Conservation (phyloP, 1,284 basidiomycete species). For the Peniophora sp. region DNA sequence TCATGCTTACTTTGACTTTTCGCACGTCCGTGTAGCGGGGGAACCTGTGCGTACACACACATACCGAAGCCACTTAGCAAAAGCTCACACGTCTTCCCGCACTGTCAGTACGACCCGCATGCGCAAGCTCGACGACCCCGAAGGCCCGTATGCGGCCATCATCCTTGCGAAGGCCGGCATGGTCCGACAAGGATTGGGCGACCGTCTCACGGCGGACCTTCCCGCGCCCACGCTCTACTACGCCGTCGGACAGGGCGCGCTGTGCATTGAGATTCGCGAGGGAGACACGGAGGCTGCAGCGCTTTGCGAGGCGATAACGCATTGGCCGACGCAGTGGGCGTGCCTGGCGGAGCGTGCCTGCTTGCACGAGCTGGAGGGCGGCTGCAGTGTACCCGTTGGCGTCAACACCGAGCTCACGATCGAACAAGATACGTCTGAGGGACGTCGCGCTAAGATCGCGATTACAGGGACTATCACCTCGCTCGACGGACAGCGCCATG, state of each 20-base stretch:
- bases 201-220: constrained; percentile 77
- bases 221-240: constrained; percentile 72
- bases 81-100: constrained; percentile 1
- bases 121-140: constrained; percentile 82
- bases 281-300: constrained; percentile 57
- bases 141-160: constrained; percentile 81
- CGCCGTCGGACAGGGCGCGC: constrained; percentile 92
- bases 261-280: constrained; percentile 82
- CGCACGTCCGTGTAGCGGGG: constrained; percentile 47
- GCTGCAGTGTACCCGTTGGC: constrained; percentile 97
- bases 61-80: background rate
- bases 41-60: constrained; percentile 54
- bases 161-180: constrained; percentile 94
- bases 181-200: constrained; percentile 71
- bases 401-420: constrained; percentile 49
- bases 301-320: constrained; percentile 61
- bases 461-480: constrained; percentile 78
- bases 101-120: constrained; percentile 69
- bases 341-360: constrained; percentile 84
- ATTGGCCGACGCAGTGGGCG: constrained; percentile 69
- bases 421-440: constrained; percentile 19
- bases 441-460: constrained; percentile 36
- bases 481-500: constrained; percentile 62
- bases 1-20: constrained; percentile 5
- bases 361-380: constrained; percentile 86